Base-by-base conservation (phyloP, 169 alveolate genomes). In the Amoebophrya sp. region DNA sequence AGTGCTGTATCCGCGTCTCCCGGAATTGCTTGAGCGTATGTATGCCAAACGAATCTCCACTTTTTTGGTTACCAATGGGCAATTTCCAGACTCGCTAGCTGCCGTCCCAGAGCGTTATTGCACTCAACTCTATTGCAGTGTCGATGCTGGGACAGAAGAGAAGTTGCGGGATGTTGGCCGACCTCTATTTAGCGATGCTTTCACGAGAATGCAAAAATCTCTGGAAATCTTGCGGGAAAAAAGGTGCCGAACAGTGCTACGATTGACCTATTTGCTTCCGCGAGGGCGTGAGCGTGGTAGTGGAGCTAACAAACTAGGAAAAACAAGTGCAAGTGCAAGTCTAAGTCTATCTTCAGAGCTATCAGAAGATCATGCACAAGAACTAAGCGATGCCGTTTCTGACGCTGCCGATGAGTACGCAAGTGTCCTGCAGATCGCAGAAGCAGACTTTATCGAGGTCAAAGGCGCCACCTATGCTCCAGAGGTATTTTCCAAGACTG, bases 11-110 rank as follows among this genome's bases (percentile, higher is more conserved):
- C 90, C 93, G 41, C 90, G 34, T 54, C 94, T 96, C 89, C 95
- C 95, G 78, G 93, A 95, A 55, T 89, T 95, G 41, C 83, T 95
- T 40, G 92, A 89, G 40, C 95, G 92, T 41, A 91, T 96, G 55
- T 97, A 95, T 90, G 89, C 77, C 53, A 90, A 93, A 54, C 91
- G 93, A 29, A 95, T 96, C 2, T 96, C 97, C 29, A 94, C 97
- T 0, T 96, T 96, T 91, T 92, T 96, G 91, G 97, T 94, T 24
- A 96, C 97, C 39, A 96, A 96, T 91, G 97, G 97, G 1, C 97
- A 96, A 93, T 95, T 95, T 93, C 97, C 97, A n/a, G 93, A 93
- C 93, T 94, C 91, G 89, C 90, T 96, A 92, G 92, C 93, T 33
- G 93, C 95, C 65, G 38, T 41, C 26, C 18, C 78, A 23, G 41